A percentile compares a stretch with the other conserved stretches of the same genome.
Conservation (phyloP, 805 yeast genomes). For the Kluyveromyces nonfermentans region DNA sequence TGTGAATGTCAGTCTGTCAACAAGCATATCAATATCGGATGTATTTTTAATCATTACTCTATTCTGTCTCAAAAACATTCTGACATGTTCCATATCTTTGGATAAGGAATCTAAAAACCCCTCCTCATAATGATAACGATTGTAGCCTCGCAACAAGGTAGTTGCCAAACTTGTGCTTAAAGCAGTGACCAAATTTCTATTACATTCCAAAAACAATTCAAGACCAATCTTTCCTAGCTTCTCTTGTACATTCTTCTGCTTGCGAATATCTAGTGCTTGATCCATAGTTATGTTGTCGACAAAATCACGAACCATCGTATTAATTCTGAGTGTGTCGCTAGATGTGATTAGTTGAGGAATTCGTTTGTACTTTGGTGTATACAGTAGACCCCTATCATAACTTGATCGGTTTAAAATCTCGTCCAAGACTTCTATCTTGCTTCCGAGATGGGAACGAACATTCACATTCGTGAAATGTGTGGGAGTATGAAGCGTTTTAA, state of each 20-base stretch:
- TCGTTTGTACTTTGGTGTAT: slow-evolving; percentile 18
- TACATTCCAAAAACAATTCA: slow-evolving; percentile 18
- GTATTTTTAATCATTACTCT: slow-evolving; percentile 9
- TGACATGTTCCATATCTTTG: slow-evolving; percentile 10
- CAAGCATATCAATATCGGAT: slow-evolving; percentile 13
- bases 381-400: slow-evolving; percentile 16
- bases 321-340: slow-evolving; percentile 12
- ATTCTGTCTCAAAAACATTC: slow-evolving; percentile 10
- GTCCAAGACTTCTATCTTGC: slow-evolving; percentile 14
- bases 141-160: slow-evolving; percentile 11
- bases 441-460: slow-evolving; percentile 9
- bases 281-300: slow-evolving; percentile 14
- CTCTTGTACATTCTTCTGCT: slow-evolving; percentile 5
- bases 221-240: slow-evolving; percentile 21
- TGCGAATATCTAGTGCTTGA: slow-evolving; percentile 8
- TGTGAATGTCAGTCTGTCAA: slow-evolving; percentile 9
- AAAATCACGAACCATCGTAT: slow-evolving; percentile 15
- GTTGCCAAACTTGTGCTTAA: slow-evolving; percentile 15
- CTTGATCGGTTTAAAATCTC: slow-evolving; percentile 14
- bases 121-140: slow-evolving; percentile 10
- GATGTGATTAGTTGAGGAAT: slow-evolving; percentile 17
- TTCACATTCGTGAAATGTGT: slow-evolving; percentile 10
- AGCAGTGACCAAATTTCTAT: slow-evolving; percentile 13
- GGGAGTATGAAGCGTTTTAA: slow-evolving; percentile 24
- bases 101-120: not conserved